A percentile compares a stretch with the other conserved stretches of the same genome.
These are phyloP conservation scores for Begonia peltatifolia DNA, from an alignment of 306 rosid species.

Conservation along the genomic window DNA sequence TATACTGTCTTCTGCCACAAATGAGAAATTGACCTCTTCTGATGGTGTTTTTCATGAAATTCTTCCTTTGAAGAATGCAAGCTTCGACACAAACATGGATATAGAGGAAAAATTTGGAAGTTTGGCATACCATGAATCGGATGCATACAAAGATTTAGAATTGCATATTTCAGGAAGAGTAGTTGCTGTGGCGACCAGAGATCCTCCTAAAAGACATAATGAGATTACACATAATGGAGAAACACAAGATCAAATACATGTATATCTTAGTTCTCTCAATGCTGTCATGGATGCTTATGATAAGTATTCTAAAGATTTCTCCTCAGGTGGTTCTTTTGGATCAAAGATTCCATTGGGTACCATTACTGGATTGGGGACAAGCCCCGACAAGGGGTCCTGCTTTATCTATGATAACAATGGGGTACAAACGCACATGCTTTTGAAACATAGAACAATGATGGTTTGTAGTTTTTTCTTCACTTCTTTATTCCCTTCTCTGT, in stretches of 20 bases:
- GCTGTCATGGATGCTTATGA: conserved; percentile 15
- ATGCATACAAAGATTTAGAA: conserved; percentile 64
- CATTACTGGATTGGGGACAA: conserved; percentile 71
- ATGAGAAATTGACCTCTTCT: conserved; percentile 33
- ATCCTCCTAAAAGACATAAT: conserved; percentile 34
- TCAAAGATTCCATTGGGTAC: conserved; percentile 58
- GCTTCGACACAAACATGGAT: conserved; percentile 15
- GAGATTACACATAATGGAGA: conserved; percentile 27
- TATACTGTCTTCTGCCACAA: conserved; percentile 28
- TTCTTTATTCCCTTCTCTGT: conserved; percentile 5
- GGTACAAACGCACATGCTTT: conserved; percentile 61
- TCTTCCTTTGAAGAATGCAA: conserved; percentile 21
- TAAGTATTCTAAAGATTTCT: conserved; percentile 18
- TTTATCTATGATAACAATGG: conserved; percentile 52
- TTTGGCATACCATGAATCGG: conserved; percentile 23
- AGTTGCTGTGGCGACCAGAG: conserved; percentile 64
- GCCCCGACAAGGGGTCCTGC: conserved; percentile 78
- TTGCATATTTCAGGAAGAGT: conserved; percentile 68
- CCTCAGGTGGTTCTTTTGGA: conserved; percentile 20
- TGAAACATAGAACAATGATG: conserved; percentile 91
- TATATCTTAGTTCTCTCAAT: conserved; percentile 43
- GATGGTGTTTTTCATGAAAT: conserved; percentile 19
- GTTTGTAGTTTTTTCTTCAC: conserved; percentile 29
- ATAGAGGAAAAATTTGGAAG: conserved; percentile 17
- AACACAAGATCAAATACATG: conserved; percentile 52